Evolutionary conservation across 352 stramenopile genomes (phyloP), one percentile per base, ranked within the genome.

Genomic region (Phytophthora syringae): DNA sequence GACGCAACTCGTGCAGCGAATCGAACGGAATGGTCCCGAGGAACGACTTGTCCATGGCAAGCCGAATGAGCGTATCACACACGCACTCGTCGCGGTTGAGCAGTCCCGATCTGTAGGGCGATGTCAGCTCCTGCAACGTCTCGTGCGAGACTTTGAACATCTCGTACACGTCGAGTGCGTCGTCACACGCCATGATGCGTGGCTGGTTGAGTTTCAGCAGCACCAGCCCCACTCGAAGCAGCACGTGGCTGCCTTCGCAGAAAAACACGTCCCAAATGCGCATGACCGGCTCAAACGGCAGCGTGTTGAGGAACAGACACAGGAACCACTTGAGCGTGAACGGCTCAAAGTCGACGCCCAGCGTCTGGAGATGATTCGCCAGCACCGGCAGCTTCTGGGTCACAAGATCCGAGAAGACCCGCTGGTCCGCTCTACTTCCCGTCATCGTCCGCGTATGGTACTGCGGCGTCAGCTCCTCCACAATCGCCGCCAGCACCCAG

Each of bases 311-410:
- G 72, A 97, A 98, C 3, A 97, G 63, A 68, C 92, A 98, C 0
- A 98, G 64, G 42, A 97, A 98, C 92, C 92, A 98, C 65, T 97
- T 97, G 55, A 96, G 85, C 36, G 92, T 97, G 40, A 98, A 91
- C 20, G 89, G 88, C 51, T 94, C 85, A 54, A 97, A 80, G 52
- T 96, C 86, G 6, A 97, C 86, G 37, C 88, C 76, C 4, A 97
- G 73, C 3, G 36, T 30, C 20, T 92, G 76, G 40, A 97, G 73
- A 59, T 96, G 89, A 27, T 70, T 72, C 27, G 80, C 74, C 39
- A 98, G 45, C 16, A 76, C 52, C 10, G 91, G 91, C 16, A 98
- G 77, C 65, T 96, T 95, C 55, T 93, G 83, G 11, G 91, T 80
- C 48, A 98, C 82, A 18, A 97, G 60, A 39, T 93, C 86, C 11